Evolutionary conservation across 495 filamentous ascomycete species (phyloP).

Genomic region (Aspergillus biplanus): DNA sequence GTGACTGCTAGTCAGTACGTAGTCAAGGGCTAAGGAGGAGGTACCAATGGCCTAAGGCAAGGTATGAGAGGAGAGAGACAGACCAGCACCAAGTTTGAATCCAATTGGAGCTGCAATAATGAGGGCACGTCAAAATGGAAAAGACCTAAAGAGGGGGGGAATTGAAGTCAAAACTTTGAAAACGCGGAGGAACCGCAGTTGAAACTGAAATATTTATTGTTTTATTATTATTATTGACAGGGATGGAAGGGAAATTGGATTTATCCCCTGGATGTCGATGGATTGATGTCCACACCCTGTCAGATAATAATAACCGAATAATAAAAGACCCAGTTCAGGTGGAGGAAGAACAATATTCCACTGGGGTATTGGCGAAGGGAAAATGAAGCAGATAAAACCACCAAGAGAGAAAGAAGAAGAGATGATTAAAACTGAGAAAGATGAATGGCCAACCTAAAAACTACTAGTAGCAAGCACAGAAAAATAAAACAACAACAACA

Average conservation of each 20-base stretch:
- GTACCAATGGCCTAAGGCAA: background rate
- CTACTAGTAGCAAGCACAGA: background rate
- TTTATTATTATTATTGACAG: background rate
- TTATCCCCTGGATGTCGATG: background rate
- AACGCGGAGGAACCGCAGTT: background rate
- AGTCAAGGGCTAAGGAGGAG: too few species aligned
- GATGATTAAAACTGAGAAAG: background rate
- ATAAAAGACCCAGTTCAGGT: background rate
- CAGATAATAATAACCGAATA: background rate
- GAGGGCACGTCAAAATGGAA: background rate
- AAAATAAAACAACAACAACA: background rate
- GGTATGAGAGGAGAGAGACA: constrained; percentile 17
- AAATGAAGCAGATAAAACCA: background rate
- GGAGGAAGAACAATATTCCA: background rate
- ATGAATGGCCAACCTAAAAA: background rate
- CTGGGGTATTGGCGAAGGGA: background rate
- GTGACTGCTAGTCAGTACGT: background rate
- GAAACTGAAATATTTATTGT: constrained; percentile 1
- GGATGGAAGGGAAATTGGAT: background rate
- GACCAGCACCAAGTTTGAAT: background rate
- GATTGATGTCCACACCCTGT: background rate
- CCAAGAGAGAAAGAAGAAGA: background rate
- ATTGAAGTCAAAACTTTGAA: background rate
- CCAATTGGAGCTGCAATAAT: background rate
- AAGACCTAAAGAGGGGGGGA: background rate